phyloP scores from a whole-genome alignment of 148 eudicot species.

The Polygonum maritimum region DNA sequence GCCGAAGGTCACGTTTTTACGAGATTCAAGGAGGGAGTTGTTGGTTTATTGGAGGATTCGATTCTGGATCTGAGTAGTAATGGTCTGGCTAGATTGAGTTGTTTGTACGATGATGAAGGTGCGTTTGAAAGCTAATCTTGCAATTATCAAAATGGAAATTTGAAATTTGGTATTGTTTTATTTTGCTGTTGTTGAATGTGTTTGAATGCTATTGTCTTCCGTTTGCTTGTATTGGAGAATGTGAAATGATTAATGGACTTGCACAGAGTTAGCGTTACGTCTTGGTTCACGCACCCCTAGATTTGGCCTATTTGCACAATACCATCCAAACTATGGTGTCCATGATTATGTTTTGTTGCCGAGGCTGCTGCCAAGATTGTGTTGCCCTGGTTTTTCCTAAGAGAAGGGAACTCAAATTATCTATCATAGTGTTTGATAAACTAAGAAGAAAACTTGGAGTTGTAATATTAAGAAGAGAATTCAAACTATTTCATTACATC shows the following conservation, averaged over 20 bases:
- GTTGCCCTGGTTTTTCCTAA: too few species aligned
- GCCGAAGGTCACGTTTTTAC: background rate
- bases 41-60: background rate
- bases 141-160: background rate
- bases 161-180: background rate
- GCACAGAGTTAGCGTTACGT: too few species aligned
- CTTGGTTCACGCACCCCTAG: too few species aligned
- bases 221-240: background rate
- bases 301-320: too few species aligned
- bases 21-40: background rate
- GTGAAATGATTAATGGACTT: too few species aligned
- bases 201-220: background rate
- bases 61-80: background rate
- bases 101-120: slow-evolving; percentile 3
- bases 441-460: too few species aligned
- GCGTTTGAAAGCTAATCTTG: background rate
- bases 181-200: background rate
- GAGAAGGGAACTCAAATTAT: too few species aligned
- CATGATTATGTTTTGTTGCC: background rate
- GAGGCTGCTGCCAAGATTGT: too few species aligned
- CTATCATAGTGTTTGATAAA: too few species aligned
- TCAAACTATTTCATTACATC: too few species aligned
- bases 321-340: too few species aligned
- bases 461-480: too few species aligned
- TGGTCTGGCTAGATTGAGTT: background rate